Percentiles rank a stretch among this genome's conserved stretches.
These are phyloP conservation scores for Emergomyces orientalis DNA, from an alignment of 2,329 filamentous ascomycete species.

Conservation along the genomic window DNA sequence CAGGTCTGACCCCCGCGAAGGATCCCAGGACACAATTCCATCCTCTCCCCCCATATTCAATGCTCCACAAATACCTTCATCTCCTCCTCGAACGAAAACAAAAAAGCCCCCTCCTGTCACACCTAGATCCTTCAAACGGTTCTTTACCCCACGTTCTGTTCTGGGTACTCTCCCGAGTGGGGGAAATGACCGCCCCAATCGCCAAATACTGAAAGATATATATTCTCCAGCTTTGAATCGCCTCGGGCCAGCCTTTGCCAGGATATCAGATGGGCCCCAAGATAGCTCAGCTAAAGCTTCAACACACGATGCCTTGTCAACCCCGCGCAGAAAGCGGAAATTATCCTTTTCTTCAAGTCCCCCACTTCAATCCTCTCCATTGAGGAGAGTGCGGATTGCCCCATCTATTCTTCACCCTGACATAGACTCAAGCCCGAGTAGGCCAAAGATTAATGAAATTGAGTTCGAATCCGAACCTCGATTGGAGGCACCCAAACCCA, in stretches of 20 bases:
- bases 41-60: constrained; percentile 15
- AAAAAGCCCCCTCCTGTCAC: constrained; percentile 42
- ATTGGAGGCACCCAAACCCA: constrained; percentile 15
- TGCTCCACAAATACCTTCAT: constrained; percentile 31
- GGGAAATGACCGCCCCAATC: constrained; percentile 32
- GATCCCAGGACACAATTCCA: constrained; percentile 12
- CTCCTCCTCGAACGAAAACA: constrained; percentile 35
- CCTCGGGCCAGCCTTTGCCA: constrained; percentile 34
- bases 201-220: constrained; percentile 38
- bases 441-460: constrained; percentile 22
- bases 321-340: constrained; percentile 39
- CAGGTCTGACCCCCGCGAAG: constrained; percentile 1
- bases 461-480: constrained; percentile 16
- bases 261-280: constrained; percentile 26
- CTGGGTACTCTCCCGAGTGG: constrained; percentile 27
- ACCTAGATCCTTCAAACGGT: constrained; percentile 42
- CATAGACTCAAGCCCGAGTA: constrained; percentile 5
- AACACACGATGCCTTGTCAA: constrained; percentile 25
- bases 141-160: constrained; percentile 42
- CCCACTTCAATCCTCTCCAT: constrained; percentile 42
- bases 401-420: constrained; percentile 25
- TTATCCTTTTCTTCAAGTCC: constrained; percentile 39
- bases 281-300: constrained; percentile 22
- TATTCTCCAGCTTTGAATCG: constrained; percentile 37
- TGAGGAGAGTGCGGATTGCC: constrained; percentile 34